Conservation (phyloP, 2,329 filamentous ascomycete genomes). For the Fusarium equiseti region DNA sequence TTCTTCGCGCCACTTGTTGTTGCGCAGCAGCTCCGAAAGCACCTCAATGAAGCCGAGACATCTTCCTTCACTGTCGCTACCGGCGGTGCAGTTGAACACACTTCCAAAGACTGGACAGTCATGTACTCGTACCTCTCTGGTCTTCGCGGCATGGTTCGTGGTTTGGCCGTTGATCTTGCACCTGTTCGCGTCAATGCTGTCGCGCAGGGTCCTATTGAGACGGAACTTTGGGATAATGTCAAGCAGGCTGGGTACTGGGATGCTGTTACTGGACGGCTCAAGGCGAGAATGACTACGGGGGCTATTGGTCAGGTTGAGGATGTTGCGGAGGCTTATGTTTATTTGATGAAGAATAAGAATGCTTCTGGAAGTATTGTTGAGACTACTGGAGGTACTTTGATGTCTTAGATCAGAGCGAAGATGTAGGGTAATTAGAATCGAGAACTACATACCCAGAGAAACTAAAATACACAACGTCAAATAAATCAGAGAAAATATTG, state of each 20-base stretch:
- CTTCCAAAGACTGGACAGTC: slow-evolving; percentile 31
- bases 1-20: slow-evolving; percentile 38
- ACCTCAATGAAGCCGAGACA: slow-evolving; percentile 21
- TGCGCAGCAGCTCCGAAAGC: slow-evolving; percentile 36
- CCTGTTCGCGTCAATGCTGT: slow-evolving; percentile 40
- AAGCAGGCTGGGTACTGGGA: slow-evolving; percentile 38
- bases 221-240: slow-evolving; percentile 33
- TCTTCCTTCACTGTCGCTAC: slow-evolving; percentile 40
- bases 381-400: slow-evolving; percentile 37
- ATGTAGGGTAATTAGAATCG: background rate
- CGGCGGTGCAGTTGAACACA: slow-evolving; percentile 28
- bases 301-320: slow-evolving; percentile 34
- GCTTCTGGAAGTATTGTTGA: slow-evolving; percentile 38
- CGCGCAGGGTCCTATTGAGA: slow-evolving; percentile 31
- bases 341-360: slow-evolving; percentile 43
- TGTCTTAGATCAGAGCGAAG: slow-evolving; percentile 19
- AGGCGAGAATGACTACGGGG: slow-evolving; percentile 32
- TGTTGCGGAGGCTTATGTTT: slow-evolving; percentile 40
- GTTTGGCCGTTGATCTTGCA: slow-evolving; percentile 36
- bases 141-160: slow-evolving; percentile 30
- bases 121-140: slow-evolving; percentile 33
- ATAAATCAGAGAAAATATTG: no score
- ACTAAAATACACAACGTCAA: no score
- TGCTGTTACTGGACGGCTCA: slow-evolving; percentile 22
- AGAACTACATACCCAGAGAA: background rate